These are phyloP conservation scores for Auricularia sp. DNA, from an alignment of 768 basidiomycete genomes.

Conservation along the genomic window DNA sequence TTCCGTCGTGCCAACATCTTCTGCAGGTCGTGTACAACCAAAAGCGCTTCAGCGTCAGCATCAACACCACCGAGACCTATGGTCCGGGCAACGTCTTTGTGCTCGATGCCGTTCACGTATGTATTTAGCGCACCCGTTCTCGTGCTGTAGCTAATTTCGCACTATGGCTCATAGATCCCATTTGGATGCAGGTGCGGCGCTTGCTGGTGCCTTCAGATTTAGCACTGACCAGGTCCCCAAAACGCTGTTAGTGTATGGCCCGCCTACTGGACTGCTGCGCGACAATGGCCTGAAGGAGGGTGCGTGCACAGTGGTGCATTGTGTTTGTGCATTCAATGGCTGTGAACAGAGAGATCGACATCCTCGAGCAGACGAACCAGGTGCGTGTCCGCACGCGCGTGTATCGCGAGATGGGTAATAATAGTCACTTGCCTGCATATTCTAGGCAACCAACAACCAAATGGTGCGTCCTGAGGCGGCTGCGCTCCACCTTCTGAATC, in stretches of 20 bases:
- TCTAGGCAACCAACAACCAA: constrained; percentile 1
- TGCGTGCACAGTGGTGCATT: neutral
- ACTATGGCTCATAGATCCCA: neutral
- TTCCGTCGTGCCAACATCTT: no score
- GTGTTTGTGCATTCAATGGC: neutral
- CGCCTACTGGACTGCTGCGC: neutral
- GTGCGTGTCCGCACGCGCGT: neutral
- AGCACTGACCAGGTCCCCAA: neutral
- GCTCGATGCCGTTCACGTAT: neutral
- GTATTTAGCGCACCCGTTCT: neutral
- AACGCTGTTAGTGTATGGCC: neutral
- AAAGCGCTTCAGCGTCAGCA: neutral
- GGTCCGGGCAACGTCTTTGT: constrained; percentile 1
- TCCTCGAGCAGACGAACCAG: constrained; percentile 2
- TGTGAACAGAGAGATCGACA: constrained; percentile 1
- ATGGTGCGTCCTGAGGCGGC: neutral
- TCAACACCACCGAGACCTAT: neutral
- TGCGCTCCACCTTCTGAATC: neutral
- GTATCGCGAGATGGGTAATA: neutral
- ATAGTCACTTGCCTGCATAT: neutral
- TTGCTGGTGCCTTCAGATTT: neutral
- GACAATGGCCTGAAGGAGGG: neutral
- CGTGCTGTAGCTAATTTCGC: neutral
- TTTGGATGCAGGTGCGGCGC: neutral
- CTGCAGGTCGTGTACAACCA: neutral